Conservation (phyloP, 768 basidiomycete species). For the Mycena polygramma region DNA sequence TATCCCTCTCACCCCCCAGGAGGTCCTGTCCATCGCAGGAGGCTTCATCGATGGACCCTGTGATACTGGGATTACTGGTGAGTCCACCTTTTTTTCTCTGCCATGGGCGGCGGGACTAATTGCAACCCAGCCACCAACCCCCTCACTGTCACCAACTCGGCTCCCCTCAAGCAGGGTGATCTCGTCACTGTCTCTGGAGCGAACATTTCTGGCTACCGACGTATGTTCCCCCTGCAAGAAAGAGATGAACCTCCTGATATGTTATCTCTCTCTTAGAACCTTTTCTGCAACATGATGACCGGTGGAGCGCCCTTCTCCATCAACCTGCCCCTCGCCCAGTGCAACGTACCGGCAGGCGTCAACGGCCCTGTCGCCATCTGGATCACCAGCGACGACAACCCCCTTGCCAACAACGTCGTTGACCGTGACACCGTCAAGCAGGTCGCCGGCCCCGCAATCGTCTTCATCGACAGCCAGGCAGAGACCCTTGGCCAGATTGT, state of each 20-base stretch:
- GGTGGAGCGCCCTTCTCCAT: constrained; percentile 71
- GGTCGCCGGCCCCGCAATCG: constrained; percentile 79
- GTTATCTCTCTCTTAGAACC: constrained; percentile 52
- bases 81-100: constrained; percentile 32
- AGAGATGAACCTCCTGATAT: constrained; percentile 5
- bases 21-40: constrained; percentile 79
- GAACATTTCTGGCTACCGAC: constrained; percentile 65
- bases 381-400: constrained; percentile 73
- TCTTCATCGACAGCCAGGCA: constrained; percentile 73
- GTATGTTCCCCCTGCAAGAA: constrained; percentile 48
- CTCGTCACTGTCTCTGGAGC: constrained; percentile 69
- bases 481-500: constrained; percentile 65
- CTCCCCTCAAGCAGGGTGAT: constrained; percentile 68
- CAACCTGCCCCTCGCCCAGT: constrained; percentile 69
- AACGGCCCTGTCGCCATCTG: constrained; percentile 83
- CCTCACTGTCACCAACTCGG: constrained; percentile 74
- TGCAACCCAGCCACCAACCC: constrained; percentile 64
- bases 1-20: constrained; percentile 73
- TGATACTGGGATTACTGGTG: constrained; percentile 69
- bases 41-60: constrained; percentile 78
- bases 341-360: constrained; percentile 74
- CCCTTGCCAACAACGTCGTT: constrained; percentile 71
- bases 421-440: constrained; percentile 67
- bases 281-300: constrained; percentile 83
- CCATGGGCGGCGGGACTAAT: not conserved